Conservation (phyloP, 345 rosid genomes). For the Eucalyptus polybractea region DNA sequence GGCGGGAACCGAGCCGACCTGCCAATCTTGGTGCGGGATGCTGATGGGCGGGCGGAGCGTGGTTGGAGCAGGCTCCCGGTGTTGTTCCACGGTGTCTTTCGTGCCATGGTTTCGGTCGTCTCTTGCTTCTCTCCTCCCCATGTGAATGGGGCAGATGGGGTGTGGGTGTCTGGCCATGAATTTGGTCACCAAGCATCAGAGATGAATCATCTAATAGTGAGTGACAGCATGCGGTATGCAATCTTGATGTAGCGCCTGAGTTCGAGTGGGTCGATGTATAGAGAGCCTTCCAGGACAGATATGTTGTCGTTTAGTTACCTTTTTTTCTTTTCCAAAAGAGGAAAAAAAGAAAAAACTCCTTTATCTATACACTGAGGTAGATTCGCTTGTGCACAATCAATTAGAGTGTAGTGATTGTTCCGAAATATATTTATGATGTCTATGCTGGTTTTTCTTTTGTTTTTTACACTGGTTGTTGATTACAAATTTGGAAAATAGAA, state of each 20-base stretch:
- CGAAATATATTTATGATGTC: neutral
- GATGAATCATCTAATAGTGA: constrained; percentile 78
- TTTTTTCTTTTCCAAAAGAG: neutral
- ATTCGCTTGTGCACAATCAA: neutral
- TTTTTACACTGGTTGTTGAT: neutral
- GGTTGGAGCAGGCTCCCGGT: constrained; percentile 21
- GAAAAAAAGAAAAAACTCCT: neutral
- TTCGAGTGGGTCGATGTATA: neutral
- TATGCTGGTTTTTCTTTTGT: neutral
- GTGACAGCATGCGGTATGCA: constrained; percentile 87
- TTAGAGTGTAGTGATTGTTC: neutral
- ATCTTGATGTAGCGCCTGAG: constrained; percentile 55
- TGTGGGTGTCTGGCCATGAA: constrained; percentile 58
- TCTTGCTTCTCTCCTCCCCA: constrained; percentile 72
- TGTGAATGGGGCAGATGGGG: constrained; percentile 46
- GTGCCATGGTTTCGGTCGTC: constrained; percentile 36
- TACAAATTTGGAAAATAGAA: neutral
- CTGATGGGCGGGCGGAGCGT: constrained; percentile 7
- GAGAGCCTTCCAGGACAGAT: neutral
- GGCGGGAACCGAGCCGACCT: neutral
- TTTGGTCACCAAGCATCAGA: constrained; percentile 42
- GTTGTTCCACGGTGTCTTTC: constrained; percentile 16
- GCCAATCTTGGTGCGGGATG: neutral
- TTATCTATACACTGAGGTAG: neutral
- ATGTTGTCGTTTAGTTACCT: neutral